Percentiles rank a stretch among this genome's conserved stretches.
phyloP scores from a whole-genome alignment of 495 filamentous ascomycete genomes.

The Lasiosphaeria ovina region DNA sequence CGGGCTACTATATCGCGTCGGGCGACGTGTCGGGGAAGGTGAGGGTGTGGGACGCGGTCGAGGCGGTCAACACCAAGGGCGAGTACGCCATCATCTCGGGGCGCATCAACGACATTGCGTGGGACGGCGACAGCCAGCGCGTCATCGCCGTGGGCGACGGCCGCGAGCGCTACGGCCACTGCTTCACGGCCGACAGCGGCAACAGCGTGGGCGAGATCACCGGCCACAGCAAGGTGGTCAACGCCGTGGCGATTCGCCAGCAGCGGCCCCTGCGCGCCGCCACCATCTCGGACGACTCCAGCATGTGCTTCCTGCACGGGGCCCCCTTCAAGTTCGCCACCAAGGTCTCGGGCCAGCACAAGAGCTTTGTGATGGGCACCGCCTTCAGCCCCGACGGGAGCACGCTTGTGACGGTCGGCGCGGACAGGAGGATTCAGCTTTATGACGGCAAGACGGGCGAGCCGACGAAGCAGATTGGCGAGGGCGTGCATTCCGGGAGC shows the following conservation, averaged over 20 bases:
- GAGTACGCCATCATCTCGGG: constrained; percentile 95
- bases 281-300: constrained; percentile 86
- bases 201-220: constrained; percentile 92
- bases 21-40: constrained; percentile 83
- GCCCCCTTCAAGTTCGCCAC: constrained; percentile 92
- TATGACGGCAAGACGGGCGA: constrained; percentile 96
- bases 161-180: constrained; percentile 89
- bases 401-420: constrained; percentile 81
- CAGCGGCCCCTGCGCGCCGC: constrained; percentile 86
- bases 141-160: constrained; percentile 95
- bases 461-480: constrained; percentile 69
- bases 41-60: constrained; percentile 80
- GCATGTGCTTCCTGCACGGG: constrained; percentile 87
- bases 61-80: constrained; percentile 67
- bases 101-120: constrained; percentile 91
- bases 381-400: constrained; percentile 89
- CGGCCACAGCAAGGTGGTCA: constrained; percentile 87
- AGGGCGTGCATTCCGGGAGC: constrained; percentile 82
- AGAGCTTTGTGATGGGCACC: constrained; percentile 82
- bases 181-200: constrained; percentile 91
- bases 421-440: constrained; percentile 83
- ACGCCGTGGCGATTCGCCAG: constrained; percentile 84
- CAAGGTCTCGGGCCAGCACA: constrained; percentile 70
- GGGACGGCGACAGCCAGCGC: constrained; percentile 95
- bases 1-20: constrained; percentile 92